Evolutionary conservation across 805 yeast species (phyloP).

Genomic region (Zygotorulaspora sp.): DNA sequence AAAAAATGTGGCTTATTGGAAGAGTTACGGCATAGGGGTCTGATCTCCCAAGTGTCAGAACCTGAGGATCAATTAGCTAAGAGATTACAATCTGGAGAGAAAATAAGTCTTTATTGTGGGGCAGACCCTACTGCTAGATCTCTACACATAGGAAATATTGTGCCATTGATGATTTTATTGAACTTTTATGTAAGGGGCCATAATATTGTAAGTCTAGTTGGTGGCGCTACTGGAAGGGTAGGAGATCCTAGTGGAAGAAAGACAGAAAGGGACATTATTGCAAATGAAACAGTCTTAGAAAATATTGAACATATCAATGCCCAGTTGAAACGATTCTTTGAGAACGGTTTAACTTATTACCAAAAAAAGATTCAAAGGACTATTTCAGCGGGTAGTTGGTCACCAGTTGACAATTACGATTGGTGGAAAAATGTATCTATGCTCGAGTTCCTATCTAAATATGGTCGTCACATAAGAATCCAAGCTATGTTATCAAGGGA

Average conservation of each 20-base stretch:
- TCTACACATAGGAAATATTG: slow-evolving; percentile 82
- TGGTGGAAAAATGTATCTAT: slow-evolving; percentile 85
- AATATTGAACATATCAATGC: slow-evolving; percentile 56
- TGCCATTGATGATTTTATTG: slow-evolving; percentile 79
- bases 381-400: slow-evolving; percentile 37
- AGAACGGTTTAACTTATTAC: slow-evolving; percentile 60
- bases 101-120: slow-evolving; percentile 75
- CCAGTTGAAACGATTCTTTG: slow-evolving; percentile 62
- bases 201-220: slow-evolving; percentile 74
- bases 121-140: slow-evolving; percentile 95
- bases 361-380: slow-evolving; percentile 34
- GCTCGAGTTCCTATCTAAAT: slow-evolving; percentile 70
- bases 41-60: slow-evolving; percentile 31
- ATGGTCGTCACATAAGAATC: slow-evolving; percentile 75
- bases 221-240: slow-evolving; percentile 93
- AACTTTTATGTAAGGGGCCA: slow-evolving; percentile 87
- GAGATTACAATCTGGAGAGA: slow-evolving; percentile 21
- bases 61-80: slow-evolving; percentile 21
- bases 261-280: slow-evolving; percentile 65
- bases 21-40: slow-evolving; percentile 25
- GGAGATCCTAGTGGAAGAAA: slow-evolving; percentile 95
- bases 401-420: slow-evolving; percentile 56
- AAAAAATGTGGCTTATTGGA: slow-evolving; percentile 12
- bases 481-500: slow-evolving; percentile 87
- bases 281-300: slow-evolving; percentile 42